These are phyloP conservation scores for Simplicillium aogashimaense DNA, from an alignment of 2,329 filamentous ascomycete species.

Conservation along the genomic window DNA sequence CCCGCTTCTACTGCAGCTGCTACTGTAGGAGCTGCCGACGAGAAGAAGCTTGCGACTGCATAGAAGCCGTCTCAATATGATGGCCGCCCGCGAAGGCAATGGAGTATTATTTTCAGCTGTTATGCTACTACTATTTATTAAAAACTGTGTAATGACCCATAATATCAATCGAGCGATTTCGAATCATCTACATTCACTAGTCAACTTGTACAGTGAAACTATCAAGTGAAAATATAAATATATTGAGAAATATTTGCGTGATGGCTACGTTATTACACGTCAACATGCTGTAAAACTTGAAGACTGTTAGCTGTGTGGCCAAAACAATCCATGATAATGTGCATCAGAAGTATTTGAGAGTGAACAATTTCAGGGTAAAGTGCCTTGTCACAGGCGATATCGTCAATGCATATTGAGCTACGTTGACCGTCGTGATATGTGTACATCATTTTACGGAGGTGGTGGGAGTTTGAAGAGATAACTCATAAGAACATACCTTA, in stretches of 20 bases:
- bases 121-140: slow-evolving; percentile 3
- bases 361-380: slow-evolving; percentile 16
- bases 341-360: background rate
- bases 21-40: background rate
- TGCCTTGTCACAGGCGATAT: slow-evolving; percentile 37
- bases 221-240: too few relatives aligned
- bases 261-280: background rate
- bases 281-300: background rate
- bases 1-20: background rate
- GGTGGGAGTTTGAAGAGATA: background rate
- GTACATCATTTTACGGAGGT: slow-evolving; percentile 26
- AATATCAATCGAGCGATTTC: background rate
- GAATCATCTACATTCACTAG: background rate
- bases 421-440: slow-evolving; percentile 39
- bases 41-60: slow-evolving; percentile 3
- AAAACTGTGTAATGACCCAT: slow-evolving; percentile 1
- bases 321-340: background rate
- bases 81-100: background rate
- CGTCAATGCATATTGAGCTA: slow-evolving; percentile 35
- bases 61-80: background rate
- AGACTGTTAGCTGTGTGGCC: background rate
- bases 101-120: background rate
- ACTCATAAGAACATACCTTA: too few relatives aligned
- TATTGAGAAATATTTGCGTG: background rate
- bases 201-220: too few relatives aligned